Evolutionary conservation across 148 eudicot genomes (phyloP), one percentile per base, ranked within the genome.

Genomic region (Chenopodium suecicum): DNA sequence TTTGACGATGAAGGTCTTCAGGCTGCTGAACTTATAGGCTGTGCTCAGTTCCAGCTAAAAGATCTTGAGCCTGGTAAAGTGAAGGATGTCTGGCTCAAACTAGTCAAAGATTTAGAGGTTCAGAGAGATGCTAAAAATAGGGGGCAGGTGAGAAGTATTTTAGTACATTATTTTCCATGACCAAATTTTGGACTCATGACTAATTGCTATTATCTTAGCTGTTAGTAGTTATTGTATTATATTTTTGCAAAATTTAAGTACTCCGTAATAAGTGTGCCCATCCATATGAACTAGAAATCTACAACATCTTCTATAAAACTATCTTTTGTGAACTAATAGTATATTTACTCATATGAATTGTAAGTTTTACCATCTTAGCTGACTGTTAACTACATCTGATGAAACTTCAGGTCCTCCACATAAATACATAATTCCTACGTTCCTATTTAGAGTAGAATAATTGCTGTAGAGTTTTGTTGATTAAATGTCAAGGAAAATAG

Each of bases 1-100:
- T 94, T 60, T 84, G 99, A 96, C 80, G 99, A 96, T 29, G 99
- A 96, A 88, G 99, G 99, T 78, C 77, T 96, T 85, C 99, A 94
- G 84, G 84, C 97, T 32, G 82, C 99, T 80, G 98, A 96, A 89
- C 85, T 96, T 70, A 74, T 96, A 77, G 98, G 99, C 41, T 91
- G 95, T 88, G 95, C 97, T 84, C 97, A 89, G 84, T 58, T 94
- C 78, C 88, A 86, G 77, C 83, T 96, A 19, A 88, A 81, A 56
- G 95, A 94, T 76, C 97, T 96, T 63, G 97, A 90, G 84, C 97
- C 99, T 82, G 99, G 98, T 76, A 96, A 96, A 86, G 93, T 94
- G 80, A 94, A 92, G 83, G 98, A 92, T 82, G 91, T 94, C 73
- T 96, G 99, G 99, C 76, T 96, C 86, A 94, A 89, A 75, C 87